These are phyloP conservation scores for Macadamia tetraphylla DNA, from an alignment of 164 flowering plant species.

Conservation along the genomic window DNA sequence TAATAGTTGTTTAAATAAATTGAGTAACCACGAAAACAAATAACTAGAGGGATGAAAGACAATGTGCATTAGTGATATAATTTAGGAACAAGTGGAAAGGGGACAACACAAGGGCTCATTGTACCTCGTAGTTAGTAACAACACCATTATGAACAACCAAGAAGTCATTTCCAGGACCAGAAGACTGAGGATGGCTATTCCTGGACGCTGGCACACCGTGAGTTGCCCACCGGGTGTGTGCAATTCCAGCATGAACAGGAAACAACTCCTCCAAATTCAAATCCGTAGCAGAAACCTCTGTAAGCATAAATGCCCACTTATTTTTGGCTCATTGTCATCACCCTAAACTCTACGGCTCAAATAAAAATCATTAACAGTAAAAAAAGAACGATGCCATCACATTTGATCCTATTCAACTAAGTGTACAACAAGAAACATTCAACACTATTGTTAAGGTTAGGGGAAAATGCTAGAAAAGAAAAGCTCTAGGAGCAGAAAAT, in stretches of 20 bases:
- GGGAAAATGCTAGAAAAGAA: too few relatives aligned
- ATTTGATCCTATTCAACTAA: too few relatives aligned
- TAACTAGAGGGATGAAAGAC: too few relatives aligned
- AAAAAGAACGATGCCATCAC: too few relatives aligned
- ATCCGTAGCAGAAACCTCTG: conserved; percentile 64
- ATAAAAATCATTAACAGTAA: not conserved
- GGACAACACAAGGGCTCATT: not conserved
- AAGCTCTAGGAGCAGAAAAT: too few relatives aligned
- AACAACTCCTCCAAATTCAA: conserved; percentile 81
- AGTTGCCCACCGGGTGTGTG: conserved; percentile 99
- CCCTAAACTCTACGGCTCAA: too few relatives aligned
- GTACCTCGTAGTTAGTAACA: conserved; percentile 88
- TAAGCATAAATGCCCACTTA: conserved; percentile 9
- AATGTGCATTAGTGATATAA: not conserved
- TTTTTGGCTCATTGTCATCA: not conserved
- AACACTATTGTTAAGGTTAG: too few relatives aligned
- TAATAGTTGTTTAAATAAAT: too few relatives aligned
- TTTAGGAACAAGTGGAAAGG: not conserved
- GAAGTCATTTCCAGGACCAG: conserved; percentile 79
- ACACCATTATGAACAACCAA: conserved; percentile 97
- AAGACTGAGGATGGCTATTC: conserved; percentile 94
- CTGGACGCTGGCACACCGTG: conserved; percentile 97
- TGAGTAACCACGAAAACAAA: too few relatives aligned
- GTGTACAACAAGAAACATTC: too few relatives aligned
- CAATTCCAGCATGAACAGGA: conserved; percentile 81